phyloP scores from a whole-genome alignment of 805 yeast genomes.

The Schizosaccharomyces osmophilus region DNA sequence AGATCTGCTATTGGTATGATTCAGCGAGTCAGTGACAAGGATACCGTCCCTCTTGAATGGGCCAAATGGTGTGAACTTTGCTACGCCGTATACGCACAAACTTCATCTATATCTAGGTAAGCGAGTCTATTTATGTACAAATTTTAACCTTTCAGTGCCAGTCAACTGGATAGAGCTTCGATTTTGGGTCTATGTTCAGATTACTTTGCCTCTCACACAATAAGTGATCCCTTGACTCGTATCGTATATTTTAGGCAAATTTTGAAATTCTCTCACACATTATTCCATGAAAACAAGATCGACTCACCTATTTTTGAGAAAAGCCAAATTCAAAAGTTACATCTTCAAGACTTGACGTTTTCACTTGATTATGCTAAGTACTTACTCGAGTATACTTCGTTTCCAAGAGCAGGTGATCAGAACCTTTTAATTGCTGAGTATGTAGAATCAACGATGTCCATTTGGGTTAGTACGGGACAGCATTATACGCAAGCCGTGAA shows the following conservation, averaged over 20 bases:
- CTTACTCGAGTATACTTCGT: neutral
- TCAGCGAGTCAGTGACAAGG: neutral
- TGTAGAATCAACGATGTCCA: neutral
- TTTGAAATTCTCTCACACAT: neutral
- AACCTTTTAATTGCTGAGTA: neutral
- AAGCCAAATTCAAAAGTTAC: neutral
- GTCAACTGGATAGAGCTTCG: neutral
- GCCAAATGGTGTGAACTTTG: neutral
- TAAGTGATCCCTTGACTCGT: neutral
- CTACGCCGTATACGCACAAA: neutral
- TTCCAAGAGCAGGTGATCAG: neutral
- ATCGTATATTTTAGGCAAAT: neutral
- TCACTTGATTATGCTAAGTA: neutral
- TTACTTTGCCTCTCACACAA: neutral
- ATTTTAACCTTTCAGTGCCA: neutral
- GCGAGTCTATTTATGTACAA: too few relatives aligned
- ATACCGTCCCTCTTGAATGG: neutral
- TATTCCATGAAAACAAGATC: neutral
- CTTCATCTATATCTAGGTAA: neutral
- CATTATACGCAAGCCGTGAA: neutral
- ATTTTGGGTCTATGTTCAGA: neutral
- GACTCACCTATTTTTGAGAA: neutral
- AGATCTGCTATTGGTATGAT: neutral
- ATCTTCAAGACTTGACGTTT: neutral
- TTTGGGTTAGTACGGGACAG: neutral